Conservation (phyloP, 2,329 filamentous ascomycete species). For the Curvularia sp. region DNA sequence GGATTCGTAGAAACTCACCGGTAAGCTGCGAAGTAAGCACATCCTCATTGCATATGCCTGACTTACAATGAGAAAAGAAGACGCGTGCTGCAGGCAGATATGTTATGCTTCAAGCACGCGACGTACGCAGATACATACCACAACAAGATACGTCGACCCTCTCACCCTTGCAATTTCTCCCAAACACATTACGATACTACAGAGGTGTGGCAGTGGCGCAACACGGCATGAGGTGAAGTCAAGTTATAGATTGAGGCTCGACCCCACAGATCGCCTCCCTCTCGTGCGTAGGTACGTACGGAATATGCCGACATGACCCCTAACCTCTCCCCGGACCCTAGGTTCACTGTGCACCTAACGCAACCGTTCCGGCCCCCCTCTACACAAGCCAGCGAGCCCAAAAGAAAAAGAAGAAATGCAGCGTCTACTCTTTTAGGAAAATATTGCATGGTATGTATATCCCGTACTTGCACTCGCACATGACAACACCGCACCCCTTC, state of each 20-base stretch:
- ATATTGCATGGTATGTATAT: conserved; percentile 29
- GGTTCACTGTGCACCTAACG: conserved; percentile 15
- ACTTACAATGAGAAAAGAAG: not conserved
- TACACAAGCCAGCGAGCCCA: conserved; percentile 28
- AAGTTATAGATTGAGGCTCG: conserved; percentile 10
- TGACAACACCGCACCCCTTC: not conserved
- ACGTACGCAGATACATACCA: not conserved
- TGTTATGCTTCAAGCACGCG: not conserved
- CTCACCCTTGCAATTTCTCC: not conserved
- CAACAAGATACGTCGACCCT: not conserved
- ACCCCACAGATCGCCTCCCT: conserved; percentile 1
- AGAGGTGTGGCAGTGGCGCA: not conserved
- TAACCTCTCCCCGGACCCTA: conserved; percentile 12
- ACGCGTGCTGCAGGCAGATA: not conserved
- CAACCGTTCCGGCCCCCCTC: conserved; percentile 26
- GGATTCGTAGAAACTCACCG: not conserved
- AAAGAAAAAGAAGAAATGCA: conserved; percentile 26
- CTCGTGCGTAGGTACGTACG: not conserved
- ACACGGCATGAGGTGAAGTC: conserved; percentile 2
- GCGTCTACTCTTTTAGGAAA: conserved; percentile 38
- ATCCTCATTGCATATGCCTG: not conserved
- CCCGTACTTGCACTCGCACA: not conserved
- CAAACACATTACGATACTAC: not conserved
- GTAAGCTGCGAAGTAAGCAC: not conserved
- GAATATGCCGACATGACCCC: not conserved